Evolutionary conservation across 495 filamentous ascomycete species (phyloP).

Genomic region (Daldinia decipiens): DNA sequence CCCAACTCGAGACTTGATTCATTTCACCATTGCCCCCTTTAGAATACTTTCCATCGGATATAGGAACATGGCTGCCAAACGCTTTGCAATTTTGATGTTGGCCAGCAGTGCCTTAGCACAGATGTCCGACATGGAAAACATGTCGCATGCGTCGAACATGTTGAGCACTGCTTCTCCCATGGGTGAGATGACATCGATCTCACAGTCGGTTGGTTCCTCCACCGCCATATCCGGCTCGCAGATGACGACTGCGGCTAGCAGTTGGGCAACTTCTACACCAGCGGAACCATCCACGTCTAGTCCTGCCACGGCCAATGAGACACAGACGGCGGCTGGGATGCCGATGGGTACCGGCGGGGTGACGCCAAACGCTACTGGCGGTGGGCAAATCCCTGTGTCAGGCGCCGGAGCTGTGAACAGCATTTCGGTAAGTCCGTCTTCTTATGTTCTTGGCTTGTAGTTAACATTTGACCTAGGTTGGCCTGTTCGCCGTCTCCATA

Average conservation of each 20-base stretch:
- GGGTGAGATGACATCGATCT: constrained; percentile 7
- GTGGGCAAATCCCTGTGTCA: constrained; percentile 15
- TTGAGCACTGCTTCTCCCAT: constrained; percentile 16
- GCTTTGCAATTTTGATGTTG: constrained; percentile 29
- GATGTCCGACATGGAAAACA: constrained; percentile 27
- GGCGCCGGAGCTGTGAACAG: constrained; percentile 21
- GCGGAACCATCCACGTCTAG: constrained; percentile 24
- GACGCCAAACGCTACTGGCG: constrained; percentile 28
- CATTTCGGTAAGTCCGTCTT: constrained; percentile 35
- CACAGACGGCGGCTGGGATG: constrained; percentile 15
- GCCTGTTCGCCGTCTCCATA: constrained; percentile 32
- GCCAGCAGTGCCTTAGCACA: constrained; percentile 36
- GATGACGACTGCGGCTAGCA: constrained; percentile 7
- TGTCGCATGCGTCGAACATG: not conserved
- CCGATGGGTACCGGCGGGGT: constrained; percentile 28
- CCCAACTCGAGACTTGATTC: not conserved
- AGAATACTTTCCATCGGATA: not conserved
- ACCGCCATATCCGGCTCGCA: constrained; percentile 7
- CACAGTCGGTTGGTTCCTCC: not conserved
- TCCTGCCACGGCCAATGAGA: constrained; percentile 20
- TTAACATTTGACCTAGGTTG: constrained; percentile 34
- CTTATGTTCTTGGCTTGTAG: not conserved
- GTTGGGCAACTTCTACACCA: constrained; percentile 12
- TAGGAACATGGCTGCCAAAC: constrained; percentile 34
- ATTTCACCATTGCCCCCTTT: not conserved